phyloP scores from a whole-genome alignment of 148 eudicot genomes.

The Amaranthus palmeri region DNA sequence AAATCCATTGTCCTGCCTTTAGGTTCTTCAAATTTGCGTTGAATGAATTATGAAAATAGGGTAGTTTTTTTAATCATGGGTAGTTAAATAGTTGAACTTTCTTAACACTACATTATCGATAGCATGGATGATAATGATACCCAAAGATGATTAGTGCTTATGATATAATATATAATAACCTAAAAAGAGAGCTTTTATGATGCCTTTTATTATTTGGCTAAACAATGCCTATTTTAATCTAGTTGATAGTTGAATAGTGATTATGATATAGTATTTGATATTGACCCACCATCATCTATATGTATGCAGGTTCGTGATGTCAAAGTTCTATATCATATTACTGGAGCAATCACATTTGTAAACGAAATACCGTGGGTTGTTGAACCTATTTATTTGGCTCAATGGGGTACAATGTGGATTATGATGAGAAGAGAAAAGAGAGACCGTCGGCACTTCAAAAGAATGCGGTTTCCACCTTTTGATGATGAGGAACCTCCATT shows the following conservation, averaged over 20 bases:
- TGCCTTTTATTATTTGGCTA: no score
- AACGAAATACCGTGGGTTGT: conserved; percentile 99
- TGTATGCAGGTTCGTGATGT: conserved; percentile 83
- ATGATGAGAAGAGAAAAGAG: conserved; percentile 99
- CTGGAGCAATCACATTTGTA: conserved; percentile 97
- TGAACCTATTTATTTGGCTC: conserved; percentile 96
- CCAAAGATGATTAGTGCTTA: no score
- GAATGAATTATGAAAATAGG: no score
- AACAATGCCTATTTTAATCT: no score
- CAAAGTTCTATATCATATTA: conserved; percentile 89
- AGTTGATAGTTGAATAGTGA: no score
- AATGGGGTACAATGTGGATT: conserved; percentile 99
- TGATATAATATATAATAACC: not conserved
- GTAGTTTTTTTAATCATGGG: no score
- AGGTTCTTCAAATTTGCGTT: not conserved
- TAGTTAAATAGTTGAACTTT: no score
- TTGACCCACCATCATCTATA: not conserved
- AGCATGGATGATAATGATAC: no score
- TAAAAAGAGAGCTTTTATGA: not conserved
- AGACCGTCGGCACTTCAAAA: conserved; percentile 91
- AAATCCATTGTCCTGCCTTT: not conserved
- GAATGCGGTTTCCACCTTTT: conserved; percentile 98
- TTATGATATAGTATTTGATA: not conserved
- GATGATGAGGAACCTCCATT: conserved; percentile 99
- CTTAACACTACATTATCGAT: no score